These are phyloP conservation scores for Podospora pseudocomata DNA, from an alignment of 495 filamentous ascomycete genomes.

Conservation along the genomic window DNA sequence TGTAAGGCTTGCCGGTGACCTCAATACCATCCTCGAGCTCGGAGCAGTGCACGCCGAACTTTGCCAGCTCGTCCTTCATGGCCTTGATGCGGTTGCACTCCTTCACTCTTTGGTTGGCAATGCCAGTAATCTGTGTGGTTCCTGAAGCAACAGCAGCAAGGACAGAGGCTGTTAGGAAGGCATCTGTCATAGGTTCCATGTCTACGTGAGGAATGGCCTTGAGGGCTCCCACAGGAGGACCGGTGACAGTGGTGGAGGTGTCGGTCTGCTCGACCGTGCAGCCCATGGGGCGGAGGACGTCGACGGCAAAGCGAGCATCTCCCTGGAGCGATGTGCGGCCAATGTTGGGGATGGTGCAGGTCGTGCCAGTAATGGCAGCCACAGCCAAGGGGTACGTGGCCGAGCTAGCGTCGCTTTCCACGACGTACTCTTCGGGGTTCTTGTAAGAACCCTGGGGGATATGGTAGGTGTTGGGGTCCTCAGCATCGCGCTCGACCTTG, in stretches of 20 bases:
- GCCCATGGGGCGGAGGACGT: conserved; percentile 90
- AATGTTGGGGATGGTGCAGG: conserved; percentile 94
- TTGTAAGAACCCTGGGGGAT: conserved; percentile 83
- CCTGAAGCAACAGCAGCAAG: conserved; percentile 87
- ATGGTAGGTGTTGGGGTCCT: conserved; percentile 85
- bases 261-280: conserved; percentile 83
- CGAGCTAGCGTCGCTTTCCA: conserved; percentile 96
- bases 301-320: conserved; percentile 90
- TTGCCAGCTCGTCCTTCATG: conserved; percentile 95
- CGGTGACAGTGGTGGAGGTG: conserved; percentile 86
- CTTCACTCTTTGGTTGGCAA: conserved; percentile 98
- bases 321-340: conserved; percentile 88
- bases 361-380: conserved; percentile 91
- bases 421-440: conserved; percentile 81
- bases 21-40: conserved; percentile 92
- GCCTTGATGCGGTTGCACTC: conserved; percentile 96
- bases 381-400: conserved; percentile 95
- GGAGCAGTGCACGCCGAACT: conserved; percentile 84
- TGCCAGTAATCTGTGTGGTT: conserved; percentile 83
- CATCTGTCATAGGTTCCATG: conserved; percentile 99
- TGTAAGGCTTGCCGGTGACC: conserved; percentile 65
- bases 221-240: conserved; percentile 69
- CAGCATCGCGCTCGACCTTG: conserved; percentile 54
- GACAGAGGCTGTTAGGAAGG: conserved; percentile 91
- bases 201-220: conserved; percentile 69